Percentiles rank a stretch among this genome's conserved stretches.
phyloP scores from a whole-genome alignment of 2,329 filamentous ascomycete species.

The Cercospora zeina region DNA sequence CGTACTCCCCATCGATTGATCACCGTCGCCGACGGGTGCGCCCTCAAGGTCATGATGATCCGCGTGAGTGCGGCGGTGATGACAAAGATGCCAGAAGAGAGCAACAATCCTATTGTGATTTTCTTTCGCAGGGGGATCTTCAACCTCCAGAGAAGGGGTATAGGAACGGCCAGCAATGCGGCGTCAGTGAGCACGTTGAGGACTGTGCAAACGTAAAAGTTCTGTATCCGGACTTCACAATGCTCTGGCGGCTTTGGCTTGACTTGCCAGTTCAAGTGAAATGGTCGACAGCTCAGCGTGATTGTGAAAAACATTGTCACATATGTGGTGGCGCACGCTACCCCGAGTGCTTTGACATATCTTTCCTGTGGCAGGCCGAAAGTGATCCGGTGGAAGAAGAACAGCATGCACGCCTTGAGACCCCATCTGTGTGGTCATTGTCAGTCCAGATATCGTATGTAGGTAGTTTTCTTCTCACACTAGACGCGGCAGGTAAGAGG shows the following conservation, averaged over 20 bases:
- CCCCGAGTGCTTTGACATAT: slow-evolving; percentile 38
- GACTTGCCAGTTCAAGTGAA: slow-evolving; percentile 38
- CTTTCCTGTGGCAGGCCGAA: slow-evolving; percentile 39
- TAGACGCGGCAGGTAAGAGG: neutral
- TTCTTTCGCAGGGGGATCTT: slow-evolving; percentile 39
- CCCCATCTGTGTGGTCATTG: slow-evolving; percentile 35
- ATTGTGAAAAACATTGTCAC: slow-evolving; percentile 40
- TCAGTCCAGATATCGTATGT: neutral
- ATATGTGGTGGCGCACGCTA: slow-evolving; percentile 36
- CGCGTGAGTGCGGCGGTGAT: slow-evolving; percentile 42
- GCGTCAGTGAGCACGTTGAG: slow-evolving; percentile 42
- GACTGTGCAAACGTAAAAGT: slow-evolving; percentile 37
- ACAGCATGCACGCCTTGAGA: slow-evolving; percentile 34
- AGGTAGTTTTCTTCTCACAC: neutral
- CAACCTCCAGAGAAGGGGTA: slow-evolving; percentile 42
- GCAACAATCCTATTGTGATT: slow-evolving; percentile 39
- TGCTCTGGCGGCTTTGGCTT: slow-evolving; percentile 32
- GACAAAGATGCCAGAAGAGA: slow-evolving; percentile 43
- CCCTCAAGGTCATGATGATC: slow-evolving; percentile 38
- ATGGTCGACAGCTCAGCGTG: slow-evolving; percentile 36
- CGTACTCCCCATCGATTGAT: slow-evolving; percentile 45
- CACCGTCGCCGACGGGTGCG: slow-evolving; percentile 37
- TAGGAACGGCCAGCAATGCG: slow-evolving; percentile 39
- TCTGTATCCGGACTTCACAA: slow-evolving; percentile 39
- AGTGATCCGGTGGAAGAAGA: slow-evolving; percentile 40